These are phyloP conservation scores for Penicillium tannophilum DNA, from an alignment of 495 filamentous ascomycete species.

Conservation along the genomic window DNA sequence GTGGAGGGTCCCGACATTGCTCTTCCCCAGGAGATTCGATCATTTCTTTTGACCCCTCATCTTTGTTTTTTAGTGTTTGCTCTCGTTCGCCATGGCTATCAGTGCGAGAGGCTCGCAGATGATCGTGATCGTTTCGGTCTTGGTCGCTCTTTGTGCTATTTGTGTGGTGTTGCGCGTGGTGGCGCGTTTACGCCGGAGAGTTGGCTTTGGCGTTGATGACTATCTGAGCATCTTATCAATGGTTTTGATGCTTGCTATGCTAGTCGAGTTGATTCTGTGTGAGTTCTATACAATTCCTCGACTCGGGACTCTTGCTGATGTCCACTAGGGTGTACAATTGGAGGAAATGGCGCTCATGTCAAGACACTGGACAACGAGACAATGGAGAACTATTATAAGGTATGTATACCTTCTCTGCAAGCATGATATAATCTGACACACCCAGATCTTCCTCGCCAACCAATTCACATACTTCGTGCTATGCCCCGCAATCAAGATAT, in stretches of 20 bases:
- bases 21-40: conserved; percentile 19
- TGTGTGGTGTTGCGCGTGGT: conserved; percentile 41
- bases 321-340: conserved; percentile 39
- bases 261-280: conserved; percentile 41
- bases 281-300: conserved; percentile 12
- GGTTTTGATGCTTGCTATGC: conserved; percentile 37
- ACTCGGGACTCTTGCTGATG: conserved; percentile 11
- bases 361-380: conserved; percentile 24
- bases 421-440: neutral
- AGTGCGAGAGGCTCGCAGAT: conserved; percentile 37
- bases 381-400: conserved; percentile 42
- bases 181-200: conserved; percentile 40
- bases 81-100: conserved; percentile 26
- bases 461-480: conserved; percentile 48
- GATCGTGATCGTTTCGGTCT: conserved; percentile 38
- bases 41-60: conserved; percentile 14
- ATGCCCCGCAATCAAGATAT: conserved; percentile 46
- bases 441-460: conserved; percentile 49
- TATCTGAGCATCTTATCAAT: conserved; percentile 39
- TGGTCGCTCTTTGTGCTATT: conserved; percentile 39
- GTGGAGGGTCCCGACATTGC: neutral
- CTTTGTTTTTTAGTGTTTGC: conserved; percentile 5
- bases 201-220: conserved; percentile 44
- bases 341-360: conserved; percentile 38
- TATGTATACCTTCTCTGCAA: conserved; percentile 12